phyloP scores from a whole-genome alignment of 1,284 basidiomycete species.

The Boletus semigastroideus region DNA sequence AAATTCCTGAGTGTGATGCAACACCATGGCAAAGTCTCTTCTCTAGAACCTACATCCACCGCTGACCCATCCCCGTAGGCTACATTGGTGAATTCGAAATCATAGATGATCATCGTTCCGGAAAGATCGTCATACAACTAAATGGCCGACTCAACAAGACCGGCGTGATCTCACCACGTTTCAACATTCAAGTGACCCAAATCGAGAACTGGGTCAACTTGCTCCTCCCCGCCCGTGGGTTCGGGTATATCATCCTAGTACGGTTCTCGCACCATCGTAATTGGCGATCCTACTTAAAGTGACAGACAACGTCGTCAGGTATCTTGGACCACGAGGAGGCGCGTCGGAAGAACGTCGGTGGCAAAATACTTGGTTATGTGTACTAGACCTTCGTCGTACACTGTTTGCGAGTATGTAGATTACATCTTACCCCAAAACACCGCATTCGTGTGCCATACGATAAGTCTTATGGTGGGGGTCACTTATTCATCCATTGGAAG shows the following conservation, averaged over 20 bases:
- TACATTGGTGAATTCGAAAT: conserved; percentile 99
- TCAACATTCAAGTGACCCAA: conserved; percentile 92
- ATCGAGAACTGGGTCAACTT: conserved; percentile 96
- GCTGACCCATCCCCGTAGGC: conserved; percentile 49
- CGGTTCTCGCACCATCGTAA: conserved; percentile 23
- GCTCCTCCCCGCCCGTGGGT: conserved; percentile 91
- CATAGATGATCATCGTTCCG: conserved; percentile 98
- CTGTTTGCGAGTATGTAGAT: conserved; percentile 20
- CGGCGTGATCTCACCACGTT: conserved; percentile 98
- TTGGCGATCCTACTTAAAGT: conserved; percentile 7
- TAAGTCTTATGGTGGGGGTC: too few relatives aligned
- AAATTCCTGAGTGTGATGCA: conserved; percentile 98
- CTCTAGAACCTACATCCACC: background rate
- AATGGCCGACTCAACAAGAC: conserved; percentile 99
- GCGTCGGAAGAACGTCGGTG: conserved; percentile 96
- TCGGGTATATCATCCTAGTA: conserved; percentile 94
- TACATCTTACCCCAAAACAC: conserved; percentile 16
- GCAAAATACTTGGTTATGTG: conserved; percentile 85
- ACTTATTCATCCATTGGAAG: too few relatives aligned
- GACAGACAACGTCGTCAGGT: conserved; percentile 92
- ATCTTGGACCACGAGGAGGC: conserved; percentile 99
- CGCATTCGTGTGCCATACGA: background rate
- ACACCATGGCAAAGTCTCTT: conserved; percentile 83
- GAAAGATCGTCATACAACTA: conserved; percentile 98
- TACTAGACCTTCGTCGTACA: conserved; percentile 50